A percentile compares a stretch with the other conserved stretches of the same genome.
These are phyloP conservation scores for Blastobotrys elegans DNA, from an alignment of 1,139 yeast species.

Conservation along the genomic window DNA sequence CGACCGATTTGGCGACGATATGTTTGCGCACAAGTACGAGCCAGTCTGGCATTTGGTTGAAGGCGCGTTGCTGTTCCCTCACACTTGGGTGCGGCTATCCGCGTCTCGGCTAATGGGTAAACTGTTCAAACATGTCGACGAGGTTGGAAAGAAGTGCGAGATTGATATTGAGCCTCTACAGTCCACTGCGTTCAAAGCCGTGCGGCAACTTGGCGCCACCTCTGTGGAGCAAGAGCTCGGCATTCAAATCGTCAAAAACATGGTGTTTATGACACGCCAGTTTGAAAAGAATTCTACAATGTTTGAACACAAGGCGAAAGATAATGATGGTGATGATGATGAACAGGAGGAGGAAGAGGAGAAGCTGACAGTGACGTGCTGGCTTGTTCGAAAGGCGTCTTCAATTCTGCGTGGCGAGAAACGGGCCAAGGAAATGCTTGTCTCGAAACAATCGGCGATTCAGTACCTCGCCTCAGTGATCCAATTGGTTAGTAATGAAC, in stretches of 20 bases:
- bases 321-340: slow-evolving; percentile 26
- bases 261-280: slow-evolving; percentile 54
- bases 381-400: slow-evolving; percentile 58
- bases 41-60: slow-evolving; percentile 50
- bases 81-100: slow-evolving; percentile 81
- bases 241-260: slow-evolving; percentile 59
- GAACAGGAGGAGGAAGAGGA: slow-evolving; percentile 24
- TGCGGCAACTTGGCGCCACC: slow-evolving; percentile 82
- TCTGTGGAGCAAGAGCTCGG: slow-evolving; percentile 61
- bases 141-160: slow-evolving; percentile 19
- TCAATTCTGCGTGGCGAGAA: slow-evolving; percentile 63
- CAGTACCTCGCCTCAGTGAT: slow-evolving; percentile 34
- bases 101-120: slow-evolving; percentile 59
- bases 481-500: slow-evolving; percentile 21
- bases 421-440: slow-evolving; percentile 45
- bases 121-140: slow-evolving; percentile 40
- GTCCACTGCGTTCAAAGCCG: slow-evolving; percentile 57
- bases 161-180: slow-evolving; percentile 41
- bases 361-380: slow-evolving; percentile 45
- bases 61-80: slow-evolving; percentile 70
- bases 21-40: slow-evolving; percentile 34
- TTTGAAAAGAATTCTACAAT: slow-evolving; percentile 52
- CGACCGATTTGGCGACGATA: slow-evolving; percentile 27
- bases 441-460: slow-evolving; percentile 59
- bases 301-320: slow-evolving; percentile 28